phyloP scores from a whole-genome alignment of 1,284 basidiomycete genomes.

The Hemileia vastatrix region DNA sequence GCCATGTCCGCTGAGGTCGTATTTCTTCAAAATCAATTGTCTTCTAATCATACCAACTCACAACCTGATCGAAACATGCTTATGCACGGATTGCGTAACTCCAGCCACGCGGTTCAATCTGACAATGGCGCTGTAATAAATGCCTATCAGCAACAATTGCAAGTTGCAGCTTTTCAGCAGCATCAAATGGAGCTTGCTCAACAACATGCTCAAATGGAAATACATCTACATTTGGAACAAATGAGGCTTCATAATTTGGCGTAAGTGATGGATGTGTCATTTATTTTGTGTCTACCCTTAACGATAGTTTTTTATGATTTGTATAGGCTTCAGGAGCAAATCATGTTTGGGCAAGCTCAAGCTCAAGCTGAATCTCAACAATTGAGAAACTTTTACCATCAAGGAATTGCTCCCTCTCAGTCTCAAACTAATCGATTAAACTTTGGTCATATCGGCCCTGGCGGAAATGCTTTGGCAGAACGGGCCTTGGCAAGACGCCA shows the following conservation, averaged over 20 bases:
- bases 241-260: slow-evolving; percentile 23
- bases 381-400: slow-evolving; percentile 3
- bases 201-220: slow-evolving; percentile 23
- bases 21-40: too few species aligned
- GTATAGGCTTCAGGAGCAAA: slow-evolving; percentile 19
- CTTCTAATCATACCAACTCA: too few species aligned
- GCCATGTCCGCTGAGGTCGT: too few species aligned
- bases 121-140: slow-evolving; percentile 12
- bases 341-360: slow-evolving; percentile 22
- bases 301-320: too few species aligned
- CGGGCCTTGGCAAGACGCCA: slow-evolving; percentile 13
- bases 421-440: slow-evolving; percentile 12
- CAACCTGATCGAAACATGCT: slow-evolving; percentile 1
- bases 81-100: neutral
- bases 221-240: slow-evolving; percentile 22
- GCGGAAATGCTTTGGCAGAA: slow-evolving; percentile 8
- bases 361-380: slow-evolving; percentile 20
- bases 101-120: slow-evolving; percentile 3
- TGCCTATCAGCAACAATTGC: slow-evolving; percentile 23
- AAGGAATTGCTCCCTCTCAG: neutral
- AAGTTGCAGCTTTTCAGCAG: slow-evolving; percentile 21
- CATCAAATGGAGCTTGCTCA: slow-evolving; percentile 24
- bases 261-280: too few species aligned
- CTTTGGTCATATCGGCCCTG: slow-evolving; percentile 13
- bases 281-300: too few species aligned